Conservation (phyloP, 441 rosid genomes). For the Adansonia rubrostipa region DNA sequence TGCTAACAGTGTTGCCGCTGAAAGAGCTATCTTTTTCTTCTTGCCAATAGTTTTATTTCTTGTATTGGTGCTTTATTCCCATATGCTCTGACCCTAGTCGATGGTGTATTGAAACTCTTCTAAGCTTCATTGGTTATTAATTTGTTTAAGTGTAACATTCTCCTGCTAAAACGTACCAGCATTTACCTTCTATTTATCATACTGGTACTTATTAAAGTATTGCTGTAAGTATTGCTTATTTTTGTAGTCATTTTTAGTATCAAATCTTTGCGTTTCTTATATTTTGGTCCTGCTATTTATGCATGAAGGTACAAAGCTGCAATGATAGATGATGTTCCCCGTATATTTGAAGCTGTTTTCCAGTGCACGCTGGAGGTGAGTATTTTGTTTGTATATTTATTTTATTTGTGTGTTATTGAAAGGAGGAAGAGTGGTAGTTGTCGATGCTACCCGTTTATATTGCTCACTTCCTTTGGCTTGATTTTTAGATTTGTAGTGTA, state of each 20-base stretch:
- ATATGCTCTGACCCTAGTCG: neutral
- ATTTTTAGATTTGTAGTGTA: no score
- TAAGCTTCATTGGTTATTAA: neutral
- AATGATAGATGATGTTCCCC: constrained; percentile 97
- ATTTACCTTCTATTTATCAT: neutral
- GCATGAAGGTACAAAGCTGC: constrained; percentile 77
- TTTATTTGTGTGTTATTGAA: neutral
- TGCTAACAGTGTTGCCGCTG: neutral
- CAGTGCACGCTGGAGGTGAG: constrained; percentile 98
- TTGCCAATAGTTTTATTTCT: neutral
- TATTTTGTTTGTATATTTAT: constrained; percentile 5
- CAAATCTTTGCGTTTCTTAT: neutral
- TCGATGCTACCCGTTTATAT: no score
- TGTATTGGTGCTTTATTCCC: neutral
- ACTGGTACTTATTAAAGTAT: neutral
- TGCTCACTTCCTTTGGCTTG: no score
- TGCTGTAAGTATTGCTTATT: neutral
- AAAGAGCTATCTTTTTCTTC: neutral
- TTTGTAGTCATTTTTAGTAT: neutral
- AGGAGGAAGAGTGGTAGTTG: neutral
- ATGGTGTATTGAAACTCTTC: neutral
- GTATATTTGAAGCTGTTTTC: constrained; percentile 97
- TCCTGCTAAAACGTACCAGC: neutral
- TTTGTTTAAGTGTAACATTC: neutral
- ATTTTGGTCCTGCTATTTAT: neutral